These are phyloP conservation scores for Alternaria consortialis DNA, from an alignment of 2,329 filamentous ascomycete genomes.

Conservation along the genomic window DNA sequence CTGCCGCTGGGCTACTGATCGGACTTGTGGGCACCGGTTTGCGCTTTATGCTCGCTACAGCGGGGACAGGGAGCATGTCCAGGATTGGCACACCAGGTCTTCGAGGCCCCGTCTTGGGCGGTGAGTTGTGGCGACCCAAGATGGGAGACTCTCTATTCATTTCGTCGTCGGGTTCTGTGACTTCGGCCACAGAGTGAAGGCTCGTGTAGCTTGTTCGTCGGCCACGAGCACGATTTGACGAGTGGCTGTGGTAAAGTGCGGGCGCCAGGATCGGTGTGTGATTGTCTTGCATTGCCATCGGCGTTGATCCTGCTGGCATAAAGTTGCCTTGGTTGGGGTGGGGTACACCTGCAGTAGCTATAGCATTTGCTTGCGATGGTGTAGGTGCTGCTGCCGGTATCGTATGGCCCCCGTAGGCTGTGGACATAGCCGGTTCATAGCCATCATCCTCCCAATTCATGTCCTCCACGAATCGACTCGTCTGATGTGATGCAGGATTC, in stretches of 20 bases:
- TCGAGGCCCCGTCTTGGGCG: slow-evolving; percentile 10
- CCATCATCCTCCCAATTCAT: slow-evolving; percentile 46
- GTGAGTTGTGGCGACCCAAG: slow-evolving; percentile 22
- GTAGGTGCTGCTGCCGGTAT: slow-evolving; percentile 14
- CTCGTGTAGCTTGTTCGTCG: slow-evolving; percentile 44
- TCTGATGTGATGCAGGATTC: slow-evolving; percentile 24
- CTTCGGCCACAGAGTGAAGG: slow-evolving; percentile 45
- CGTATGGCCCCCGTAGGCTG: slow-evolving; percentile 8
- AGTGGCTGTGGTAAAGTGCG: slow-evolving; percentile 44
- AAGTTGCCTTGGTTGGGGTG: slow-evolving; percentile 3
- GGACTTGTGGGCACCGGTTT: slow-evolving; percentile 35
- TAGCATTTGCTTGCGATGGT: slow-evolving; percentile 1
- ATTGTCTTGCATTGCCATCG: slow-evolving; percentile 26
- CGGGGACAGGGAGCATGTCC: slow-evolving; percentile 27
- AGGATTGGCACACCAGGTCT: slow-evolving; percentile 17
- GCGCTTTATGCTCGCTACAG: slow-evolving; percentile 33
- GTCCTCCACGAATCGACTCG: slow-evolving; percentile 20
- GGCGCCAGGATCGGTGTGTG: slow-evolving; percentile 36
- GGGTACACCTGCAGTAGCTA: not conserved
- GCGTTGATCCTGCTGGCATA: slow-evolving; percentile 9
- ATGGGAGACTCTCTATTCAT: slow-evolving; percentile 30
- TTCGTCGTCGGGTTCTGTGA: slow-evolving; percentile 41
- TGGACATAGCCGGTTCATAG: slow-evolving; percentile 25
- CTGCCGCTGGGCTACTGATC: slow-evolving; percentile 26
- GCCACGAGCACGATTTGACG: slow-evolving; percentile 45